Percentiles rank a stretch among this genome's conserved stretches.
These are phyloP conservation scores for Plenodomus lindquistii DNA, from an alignment of 2,329 filamentous ascomycete species.

Conservation along the genomic window DNA sequence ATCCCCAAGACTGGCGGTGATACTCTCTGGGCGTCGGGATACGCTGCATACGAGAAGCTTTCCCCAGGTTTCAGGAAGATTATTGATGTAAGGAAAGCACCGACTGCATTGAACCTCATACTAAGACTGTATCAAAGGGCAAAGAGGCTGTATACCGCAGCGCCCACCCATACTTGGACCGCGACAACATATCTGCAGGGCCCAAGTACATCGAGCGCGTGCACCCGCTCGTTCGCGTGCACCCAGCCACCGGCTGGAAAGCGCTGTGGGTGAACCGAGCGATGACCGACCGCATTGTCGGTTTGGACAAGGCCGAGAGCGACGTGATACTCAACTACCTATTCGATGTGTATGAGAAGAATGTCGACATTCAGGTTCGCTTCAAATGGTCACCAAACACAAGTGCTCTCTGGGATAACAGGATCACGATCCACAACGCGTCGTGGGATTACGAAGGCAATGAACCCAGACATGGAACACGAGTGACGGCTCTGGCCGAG, in stretches of 20 bases:
- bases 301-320: constrained; percentile 69
- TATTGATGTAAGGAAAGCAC: constrained; percentile 57
- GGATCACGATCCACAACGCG: constrained; percentile 75
- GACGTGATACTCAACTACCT: constrained; percentile 69
- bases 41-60: constrained; percentile 73
- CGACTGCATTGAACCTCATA: background rate
- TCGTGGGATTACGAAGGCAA: constrained; percentile 73
- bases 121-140: constrained; percentile 31
- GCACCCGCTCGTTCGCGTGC: constrained; percentile 70
- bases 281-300: constrained; percentile 71
- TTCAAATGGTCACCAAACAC: constrained; percentile 72
- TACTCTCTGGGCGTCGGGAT: constrained; percentile 71
- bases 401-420: constrained; percentile 72
- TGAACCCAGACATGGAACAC: constrained; percentile 70
- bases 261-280: constrained; percentile 71
- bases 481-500: constrained; percentile 72
- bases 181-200: constrained; percentile 62
- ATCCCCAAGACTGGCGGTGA: constrained; percentile 69
- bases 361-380: constrained; percentile 71
- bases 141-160: constrained; percentile 66
- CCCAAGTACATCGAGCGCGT: constrained; percentile 68
- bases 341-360: constrained; percentile 69
- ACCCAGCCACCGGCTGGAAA: constrained; percentile 76
- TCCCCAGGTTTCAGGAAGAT: constrained; percentile 71
- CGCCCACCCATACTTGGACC: constrained; percentile 69